Evolutionary conservation across 2,329 filamentous ascomycete species (phyloP), one percentile per base, ranked within the genome.

Genomic region (Coniella vitis): DNA sequence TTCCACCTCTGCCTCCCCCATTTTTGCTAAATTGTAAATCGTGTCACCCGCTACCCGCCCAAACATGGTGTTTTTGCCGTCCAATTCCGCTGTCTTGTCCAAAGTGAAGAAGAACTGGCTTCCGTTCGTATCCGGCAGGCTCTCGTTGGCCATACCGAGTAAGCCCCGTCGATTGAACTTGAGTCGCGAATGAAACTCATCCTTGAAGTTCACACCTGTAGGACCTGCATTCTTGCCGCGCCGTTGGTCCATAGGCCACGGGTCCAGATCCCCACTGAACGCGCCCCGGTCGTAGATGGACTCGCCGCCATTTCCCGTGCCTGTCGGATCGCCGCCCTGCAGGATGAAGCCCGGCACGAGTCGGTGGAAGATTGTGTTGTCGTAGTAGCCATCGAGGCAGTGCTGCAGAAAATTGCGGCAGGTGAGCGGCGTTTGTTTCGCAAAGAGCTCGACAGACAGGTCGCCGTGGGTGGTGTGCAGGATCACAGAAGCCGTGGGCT

Each of bases 61-160:
- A 71, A 98, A 97, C 65, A 97, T 71, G 0, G 93, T 97, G 65
- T 96, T 96, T 68, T 87, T 88, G 45, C 85, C 86, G 57, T 86
- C 88, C 60, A 98, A 66, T 71, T 97, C 90, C 21, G 89, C 83
- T 20, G 90, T 75, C 62, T 85, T 90, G 55, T 82, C 90, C 46
- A 98, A 69, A 0, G 93, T 97, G 54, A 98, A 84, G 71, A 98
- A 98, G 74, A 97, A 97, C 67, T 98, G 93, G 65, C 89, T 95
- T 31, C 89, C 87, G 69, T 97, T 97, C 47, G 87, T 87, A 60
- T 90, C 76, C 25, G 78, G 77, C 45, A 70, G 71, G 39, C 90
- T 84, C 53, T 87, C 85, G 66, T 97, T 97, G 22, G 93, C 93
- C 90, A 97, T 96, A n/a, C 87, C 93, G 58, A 98, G 69, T 58